phyloP scores from a whole-genome alignment of 176 grass and related monocot genomes.

The Secale cereale region DNA sequence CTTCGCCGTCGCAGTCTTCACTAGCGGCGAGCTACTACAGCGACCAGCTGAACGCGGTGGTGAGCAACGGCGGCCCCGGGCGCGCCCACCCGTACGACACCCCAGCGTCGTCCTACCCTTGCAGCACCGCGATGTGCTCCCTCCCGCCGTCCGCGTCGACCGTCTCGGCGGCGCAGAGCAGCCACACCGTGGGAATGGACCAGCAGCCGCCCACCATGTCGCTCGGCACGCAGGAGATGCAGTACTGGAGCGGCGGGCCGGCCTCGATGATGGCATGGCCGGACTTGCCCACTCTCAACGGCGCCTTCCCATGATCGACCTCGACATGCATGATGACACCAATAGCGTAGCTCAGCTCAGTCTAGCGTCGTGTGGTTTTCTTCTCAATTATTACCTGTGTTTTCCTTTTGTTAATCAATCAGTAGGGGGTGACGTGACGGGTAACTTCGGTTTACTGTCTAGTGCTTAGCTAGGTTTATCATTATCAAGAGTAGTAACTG shows the following conservation, averaged over 20 bases:
- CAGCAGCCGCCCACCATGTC: conserved; percentile 29
- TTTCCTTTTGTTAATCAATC: conserved; percentile 20
- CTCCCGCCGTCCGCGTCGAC: conserved; percentile 10
- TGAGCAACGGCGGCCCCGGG: conserved; percentile 22
- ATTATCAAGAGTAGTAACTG: not conserved
- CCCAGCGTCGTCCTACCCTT: conserved; percentile 17
- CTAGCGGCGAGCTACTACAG: conserved; percentile 49
- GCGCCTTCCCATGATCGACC: conserved; percentile 38
- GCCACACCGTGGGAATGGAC: conserved; percentile 33
- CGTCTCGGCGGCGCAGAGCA: not conserved
- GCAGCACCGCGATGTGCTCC: conserved; percentile 23
- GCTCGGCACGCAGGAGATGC: conserved; percentile 26
- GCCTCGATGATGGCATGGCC: conserved; percentile 48
- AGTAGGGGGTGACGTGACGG: not conserved
- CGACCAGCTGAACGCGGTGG: conserved; percentile 62
- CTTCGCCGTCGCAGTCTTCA: not conserved
- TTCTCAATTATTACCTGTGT: conserved; percentile 1
- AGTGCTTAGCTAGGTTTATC: not conserved
- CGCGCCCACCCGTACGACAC: conserved; percentile 27
- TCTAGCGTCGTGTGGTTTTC: conserved; percentile 15
- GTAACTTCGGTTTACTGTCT: conserved; percentile 12
- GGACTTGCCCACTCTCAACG: conserved; percentile 55
- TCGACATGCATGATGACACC: conserved; percentile 24
- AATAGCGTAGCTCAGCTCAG: conserved; percentile 30
- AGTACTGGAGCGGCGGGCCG: conserved; percentile 42